Base-by-base conservation (phyloP, 805 yeast genomes). In the Teunomyces cretensis region DNA sequence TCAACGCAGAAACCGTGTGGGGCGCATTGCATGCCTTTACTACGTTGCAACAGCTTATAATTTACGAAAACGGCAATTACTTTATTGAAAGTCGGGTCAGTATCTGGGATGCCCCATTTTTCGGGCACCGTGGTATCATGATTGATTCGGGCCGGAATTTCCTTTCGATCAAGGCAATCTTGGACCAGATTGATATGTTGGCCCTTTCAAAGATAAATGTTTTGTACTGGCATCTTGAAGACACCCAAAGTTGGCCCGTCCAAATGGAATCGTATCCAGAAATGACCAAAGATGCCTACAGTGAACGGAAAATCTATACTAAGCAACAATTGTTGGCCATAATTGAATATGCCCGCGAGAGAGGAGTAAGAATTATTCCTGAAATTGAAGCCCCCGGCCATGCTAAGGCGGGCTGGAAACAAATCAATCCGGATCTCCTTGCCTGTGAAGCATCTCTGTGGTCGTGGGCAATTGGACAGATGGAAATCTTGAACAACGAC, bases 311-410 rank as follows among this genome's bases (percentile, higher is more conserved):
- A 43, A 47, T 53, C 6, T 71, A 64, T 48, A 45, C 64, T 2
- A 55, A 51, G 7, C 36, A 50, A 5, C 71, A 68, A 43, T 46
- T 71, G 16, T 30, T 31, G 16, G 42, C 54, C 12, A 45, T 71
- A 4, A 58, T 71, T 15, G 48, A 49, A 16, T 70, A 68, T 52
- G 74, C 70, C 3, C 45, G 48, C 9, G 53, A 36, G 2, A 52
- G 68, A 39, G 76, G 75, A 13, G 66, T 71, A 9, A 61, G 76
- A 45, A 57, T 72, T 14, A 51, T 71, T 22, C 75, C 76, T 5
- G 76, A 71, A 49, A 49, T 71, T 26, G 76, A 72, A 47, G 47
- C 64, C 53, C 75, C 76, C 5, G 75, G 74, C 1, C 76, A 72
- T 49, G 55, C 72, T 12, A 52, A 63, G 22, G 62, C 74, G 3